Evolutionary conservation across 495 filamentous ascomycete genomes (phyloP).

Genomic region (Trichoderma erinaceum): DNA sequence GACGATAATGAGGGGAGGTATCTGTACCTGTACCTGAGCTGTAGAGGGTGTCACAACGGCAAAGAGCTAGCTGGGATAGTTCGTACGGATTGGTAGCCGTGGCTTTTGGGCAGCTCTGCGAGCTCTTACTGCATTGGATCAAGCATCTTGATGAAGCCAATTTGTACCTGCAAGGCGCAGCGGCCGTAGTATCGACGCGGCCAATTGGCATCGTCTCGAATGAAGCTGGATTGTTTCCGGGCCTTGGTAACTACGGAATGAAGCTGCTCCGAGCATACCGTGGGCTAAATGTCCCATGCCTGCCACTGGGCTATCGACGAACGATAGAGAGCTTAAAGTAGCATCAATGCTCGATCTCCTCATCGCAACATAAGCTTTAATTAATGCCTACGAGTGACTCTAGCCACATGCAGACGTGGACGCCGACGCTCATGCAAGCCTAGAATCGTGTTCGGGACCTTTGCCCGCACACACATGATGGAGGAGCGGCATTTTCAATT

Average conservation of each 20-base stretch:
- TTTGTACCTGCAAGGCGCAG: not conserved
- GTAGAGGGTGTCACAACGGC: too few relatives aligned
- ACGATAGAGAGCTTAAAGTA: not conserved
- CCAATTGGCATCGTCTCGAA: not conserved
- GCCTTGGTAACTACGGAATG: too few relatives aligned
- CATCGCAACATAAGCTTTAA: too few relatives aligned
- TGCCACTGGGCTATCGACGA: not conserved
- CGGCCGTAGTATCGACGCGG: not conserved
- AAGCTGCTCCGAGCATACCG: not conserved
- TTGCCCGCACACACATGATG: not conserved
- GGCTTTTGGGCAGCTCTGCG: conserved; percentile 4
- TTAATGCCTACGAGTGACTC: too few relatives aligned
- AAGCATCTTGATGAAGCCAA: not conserved
- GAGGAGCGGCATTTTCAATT: conserved; percentile 3
- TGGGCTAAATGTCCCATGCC: not conserved
- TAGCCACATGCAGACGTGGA: too few relatives aligned
- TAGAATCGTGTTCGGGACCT: too few relatives aligned
- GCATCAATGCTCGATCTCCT: not conserved
- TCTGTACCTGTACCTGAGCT: too few relatives aligned
- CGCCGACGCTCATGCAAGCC: too few relatives aligned
- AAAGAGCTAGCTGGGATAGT: too few relatives aligned
- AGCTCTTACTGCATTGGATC: not conserved
- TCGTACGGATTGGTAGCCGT: not conserved
- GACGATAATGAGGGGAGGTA: too few relatives aligned
- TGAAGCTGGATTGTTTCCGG: not conserved